Evolutionary conservation across 1,139 yeast species (phyloP), one percentile per base, ranked within the genome.

Genomic region (Barnettozyma hawaiiensis): DNA sequence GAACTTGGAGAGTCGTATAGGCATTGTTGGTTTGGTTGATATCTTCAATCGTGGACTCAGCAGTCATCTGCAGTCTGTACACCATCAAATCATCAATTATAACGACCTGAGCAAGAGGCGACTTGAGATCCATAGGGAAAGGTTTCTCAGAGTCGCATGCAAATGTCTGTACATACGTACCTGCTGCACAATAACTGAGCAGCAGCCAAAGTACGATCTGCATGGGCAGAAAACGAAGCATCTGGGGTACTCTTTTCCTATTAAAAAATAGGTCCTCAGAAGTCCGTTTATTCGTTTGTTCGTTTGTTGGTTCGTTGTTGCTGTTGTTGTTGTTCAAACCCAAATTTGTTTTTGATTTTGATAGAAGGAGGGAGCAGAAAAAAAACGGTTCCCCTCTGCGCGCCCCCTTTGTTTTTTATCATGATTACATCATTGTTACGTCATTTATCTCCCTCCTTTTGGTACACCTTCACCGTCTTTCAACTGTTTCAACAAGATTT

Each of bases 1-100:
- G 63, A n/a, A 73, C 69, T 42, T 71, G 75, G 31, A 76, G 57
- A 1, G 79, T 73, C 6, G 81, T 71, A 53, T 56, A 75, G 46
- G 59, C 63, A 53, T 75, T 73, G 2, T 79, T 70, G 4, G 67
- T 59, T 3, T 45, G 16, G 51, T 76, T 68, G 21, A 73, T 73
- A 49, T 76, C 81, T 14, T 60, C 49, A 2, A 55, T 46, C 29
- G 49, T 46, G 15, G 49, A 39, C 11, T 24, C 21, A 2, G 47
- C 43, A 7, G 39, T 34, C 31, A 46, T 41, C 26, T 44, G 44
- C 16, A 46, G 22, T 14, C 46, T 29, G 33, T 46, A 46, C 16
- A 43, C 11, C 14, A 46, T 37, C 18, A 37, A 12, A 3, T 31
- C 20, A 21, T 37, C 36, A 19, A 10, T 19, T 2, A 44, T 39